Conservation (phyloP, 202 grass and related monocot species). For the Sporobolus alterniflorus region DNA sequence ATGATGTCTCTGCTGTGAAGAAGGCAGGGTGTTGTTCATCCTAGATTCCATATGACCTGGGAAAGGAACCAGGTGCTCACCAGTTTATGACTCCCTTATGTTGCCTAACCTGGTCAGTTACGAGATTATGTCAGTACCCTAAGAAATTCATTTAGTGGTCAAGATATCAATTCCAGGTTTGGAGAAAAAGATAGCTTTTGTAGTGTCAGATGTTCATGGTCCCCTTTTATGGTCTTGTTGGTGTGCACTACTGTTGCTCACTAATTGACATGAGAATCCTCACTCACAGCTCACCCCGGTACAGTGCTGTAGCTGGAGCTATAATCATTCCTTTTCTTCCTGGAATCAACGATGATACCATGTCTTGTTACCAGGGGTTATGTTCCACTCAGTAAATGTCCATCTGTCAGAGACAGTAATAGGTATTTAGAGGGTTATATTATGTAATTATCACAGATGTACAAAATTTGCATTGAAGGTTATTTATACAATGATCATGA, state of each 20-base stretch:
- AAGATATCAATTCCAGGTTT: slow-evolving; percentile 12
- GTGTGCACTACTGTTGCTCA: slow-evolving; percentile 13
- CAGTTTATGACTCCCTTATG: slow-evolving; percentile 27
- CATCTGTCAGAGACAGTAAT: slow-evolving; percentile 41
- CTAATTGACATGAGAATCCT: slow-evolving; percentile 29
- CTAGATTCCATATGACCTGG: slow-evolving; percentile 43
- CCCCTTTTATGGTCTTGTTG: slow-evolving; percentile 37
- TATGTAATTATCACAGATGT: slow-evolving; percentile 46
- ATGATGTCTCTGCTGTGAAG: slow-evolving; percentile 87
- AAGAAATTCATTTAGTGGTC: slow-evolving; percentile 19
- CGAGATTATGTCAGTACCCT: slow-evolving; percentile 24
- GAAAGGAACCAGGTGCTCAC: slow-evolving; percentile 43
- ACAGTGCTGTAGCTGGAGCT: slow-evolving; percentile 26
- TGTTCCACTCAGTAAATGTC: slow-evolving; percentile 40
- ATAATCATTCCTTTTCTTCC: slow-evolving; percentile 22
- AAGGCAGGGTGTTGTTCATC: slow-evolving; percentile 83
- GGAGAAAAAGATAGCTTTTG: slow-evolving; percentile 1
- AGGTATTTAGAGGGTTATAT: slow-evolving; percentile 43
- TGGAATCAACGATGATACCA: slow-evolving; percentile 9
- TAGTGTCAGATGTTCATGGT: slow-evolving; percentile 14
- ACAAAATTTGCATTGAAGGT: slow-evolving; percentile 42
- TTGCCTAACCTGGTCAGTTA: slow-evolving; percentile 33
- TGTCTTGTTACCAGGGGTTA: slow-evolving; percentile 23
- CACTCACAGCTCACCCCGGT: slow-evolving; percentile 33
- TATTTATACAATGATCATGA: slow-evolving; percentile 14